Evolutionary conservation across 345 rosid species (phyloP).

Genomic region (Eucalyptus grandis): DNA sequence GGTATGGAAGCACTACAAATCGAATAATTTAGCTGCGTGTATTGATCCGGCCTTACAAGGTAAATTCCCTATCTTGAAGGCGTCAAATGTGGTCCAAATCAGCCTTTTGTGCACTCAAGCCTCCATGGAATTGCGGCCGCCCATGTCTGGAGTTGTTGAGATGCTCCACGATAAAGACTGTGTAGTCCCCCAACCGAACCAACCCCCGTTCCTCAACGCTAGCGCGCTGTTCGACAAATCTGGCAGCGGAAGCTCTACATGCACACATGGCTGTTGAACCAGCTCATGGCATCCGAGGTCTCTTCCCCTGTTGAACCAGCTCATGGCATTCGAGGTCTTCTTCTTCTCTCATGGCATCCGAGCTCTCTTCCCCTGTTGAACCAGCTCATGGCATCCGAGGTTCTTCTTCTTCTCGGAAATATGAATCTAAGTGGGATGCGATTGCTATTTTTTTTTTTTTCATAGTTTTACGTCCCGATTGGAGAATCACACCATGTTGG

Average conservation of each 20-base stretch:
- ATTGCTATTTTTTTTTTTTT: too few relatives aligned
- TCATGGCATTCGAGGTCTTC: background rate
- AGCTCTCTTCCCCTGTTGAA: too few relatives aligned
- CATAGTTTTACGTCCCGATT: background rate
- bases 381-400: too few relatives aligned
- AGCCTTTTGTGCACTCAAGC: conserved; percentile 82
- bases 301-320: background rate
- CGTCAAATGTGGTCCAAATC: conserved; percentile 40
- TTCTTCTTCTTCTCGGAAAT: background rate
- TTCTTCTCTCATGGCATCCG: too few relatives aligned
- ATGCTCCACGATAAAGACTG: conserved; percentile 27
- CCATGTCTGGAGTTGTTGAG: conserved; percentile 38
- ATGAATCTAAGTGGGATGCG: background rate
- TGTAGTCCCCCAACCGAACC: conserved; percentile 35
- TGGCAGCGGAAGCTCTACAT: background rate
- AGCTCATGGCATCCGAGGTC: background rate
- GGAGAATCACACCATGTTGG: background rate
- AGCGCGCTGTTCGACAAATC: conserved; percentile 24
- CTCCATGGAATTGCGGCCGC: conserved; percentile 45
- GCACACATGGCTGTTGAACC: background rate
- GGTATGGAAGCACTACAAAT: conserved; percentile 64
- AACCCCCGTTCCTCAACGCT: conserved; percentile 77
- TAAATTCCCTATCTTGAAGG: conserved; percentile 19
- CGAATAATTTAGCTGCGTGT: conserved; percentile 7
- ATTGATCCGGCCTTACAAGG: conserved; percentile 26